Evolutionary conservation across 352 stramenopile genomes (phyloP), one percentile per base, ranked within the genome.

Genomic region (Phytophthora ohioensis): DNA sequence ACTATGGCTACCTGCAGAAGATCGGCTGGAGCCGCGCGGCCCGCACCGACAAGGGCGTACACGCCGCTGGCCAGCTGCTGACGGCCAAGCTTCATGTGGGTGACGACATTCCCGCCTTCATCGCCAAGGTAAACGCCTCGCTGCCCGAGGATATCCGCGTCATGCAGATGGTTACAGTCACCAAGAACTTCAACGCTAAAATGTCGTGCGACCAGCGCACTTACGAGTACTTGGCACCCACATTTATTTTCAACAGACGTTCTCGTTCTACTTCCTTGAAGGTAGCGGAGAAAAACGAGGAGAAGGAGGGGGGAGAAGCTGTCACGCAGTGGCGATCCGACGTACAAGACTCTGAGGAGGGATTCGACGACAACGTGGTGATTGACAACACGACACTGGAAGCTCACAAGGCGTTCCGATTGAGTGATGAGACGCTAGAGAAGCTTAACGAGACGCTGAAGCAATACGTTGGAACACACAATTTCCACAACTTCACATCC

Each of bases 401-500:
- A 46, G 73, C 78, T 38, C 87, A 97, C 70, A 87, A 88, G 49
- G 69, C 78, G 11, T 97, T 94, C 66, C 88, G 88, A 38, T 71
- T 96, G 54, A 79, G 75, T 55, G 76, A 86, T 32, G 79, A 84
- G 5, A 91, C 77, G 27, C 71, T 82, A 53, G 71, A 72, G 13
- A 38, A 61, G 27, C 67, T 98, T 8, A 84, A 91, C 39, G 61
- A 62, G 9, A 84, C 80, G 36, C 71, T 97, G 32, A 74, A 77
- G 15, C 53, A 84, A 46, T 98, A 88, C 61, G 76, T 91, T 49
- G 94, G 94, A 27, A 98, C 92, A 27, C 91, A 97, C 76, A 97
- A 97, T 69, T 98, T 97, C 69, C 97, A 99, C 85, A 99, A 99
- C 73, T 99, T 98, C 70, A 99, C 97, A 35, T 93, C 91, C 49